Percentiles rank a stretch among this genome's conserved stretches.
Evolutionary conservation across 2,329 filamentous ascomycete species (phyloP).

Genomic region (Emergomyces pasteurianus): DNA sequence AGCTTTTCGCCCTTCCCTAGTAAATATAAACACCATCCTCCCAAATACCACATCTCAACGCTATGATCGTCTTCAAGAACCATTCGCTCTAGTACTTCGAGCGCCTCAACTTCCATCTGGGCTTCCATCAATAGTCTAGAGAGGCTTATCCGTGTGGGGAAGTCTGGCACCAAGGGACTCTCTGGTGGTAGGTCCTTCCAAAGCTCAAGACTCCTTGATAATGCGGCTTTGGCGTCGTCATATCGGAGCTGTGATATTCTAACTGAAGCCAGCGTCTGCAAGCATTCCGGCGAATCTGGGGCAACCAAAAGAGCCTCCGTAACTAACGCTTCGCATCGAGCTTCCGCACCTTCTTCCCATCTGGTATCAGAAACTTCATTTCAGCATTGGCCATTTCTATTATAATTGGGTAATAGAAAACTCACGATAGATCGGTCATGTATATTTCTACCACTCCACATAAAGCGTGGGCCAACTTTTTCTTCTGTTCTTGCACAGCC

Average conservation of each 20-base stretch:
- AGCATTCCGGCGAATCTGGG: constrained; percentile 71
- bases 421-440: constrained; percentile 90
- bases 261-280: constrained; percentile 90
- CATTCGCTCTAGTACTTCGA: constrained; percentile 72
- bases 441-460: constrained; percentile 94
- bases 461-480: constrained; percentile 77
- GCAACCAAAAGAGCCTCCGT: constrained; percentile 82
- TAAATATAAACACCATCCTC: constrained; percentile 83
- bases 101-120: constrained; percentile 70
- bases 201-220: constrained; percentile 65
- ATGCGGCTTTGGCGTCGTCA: constrained; percentile 68
- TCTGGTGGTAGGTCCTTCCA: constrained; percentile 70
- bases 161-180: constrained; percentile 67
- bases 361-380: constrained; percentile 18
- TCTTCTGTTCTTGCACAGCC: constrained; percentile 56
- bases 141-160: constrained; percentile 72
- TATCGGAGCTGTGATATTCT: constrained; percentile 73
- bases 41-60: constrained; percentile 93
- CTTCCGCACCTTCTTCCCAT: constrained; percentile 80
- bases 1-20: constrained; percentile 35
- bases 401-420: constrained; percentile 7
- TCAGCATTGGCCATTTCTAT: background rate
- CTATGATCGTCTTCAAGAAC: constrained; percentile 84
- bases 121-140: constrained; percentile 82
- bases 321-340: constrained; percentile 73